These are phyloP conservation scores for Phaeotremella fagi DNA, from an alignment of 768 basidiomycete species.

Conservation along the genomic window DNA sequence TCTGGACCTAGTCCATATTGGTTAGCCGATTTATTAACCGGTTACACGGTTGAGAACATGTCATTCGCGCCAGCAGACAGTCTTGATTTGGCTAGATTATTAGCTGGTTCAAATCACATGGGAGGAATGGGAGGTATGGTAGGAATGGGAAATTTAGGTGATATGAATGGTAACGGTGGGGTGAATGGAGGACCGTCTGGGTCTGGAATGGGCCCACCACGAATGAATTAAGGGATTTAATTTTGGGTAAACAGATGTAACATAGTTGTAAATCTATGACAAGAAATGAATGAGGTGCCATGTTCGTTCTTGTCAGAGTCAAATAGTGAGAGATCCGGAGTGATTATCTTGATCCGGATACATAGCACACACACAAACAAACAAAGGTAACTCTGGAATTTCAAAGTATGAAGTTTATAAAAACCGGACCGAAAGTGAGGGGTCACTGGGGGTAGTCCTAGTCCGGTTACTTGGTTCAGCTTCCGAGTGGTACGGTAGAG, in stretches of 20 bases:
- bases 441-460: no score
- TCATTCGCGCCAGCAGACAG: slow-evolving; percentile 33
- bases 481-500: not conserved
- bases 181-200: not conserved
- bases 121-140: not conserved
- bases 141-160: not conserved
- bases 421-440: no score
- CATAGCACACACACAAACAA: no score
- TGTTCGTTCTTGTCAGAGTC: no score
- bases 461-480: not conserved
- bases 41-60: slow-evolving; percentile 41
- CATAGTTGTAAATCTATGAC: no score
- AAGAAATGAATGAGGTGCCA: no score
- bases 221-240: not conserved
- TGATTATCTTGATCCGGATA: no score
- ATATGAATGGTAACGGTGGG: not conserved
- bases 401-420: no score
- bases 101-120: slow-evolving; percentile 2
- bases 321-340: no score
- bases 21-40: slow-evolving; percentile 37
- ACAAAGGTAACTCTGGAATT: no score
- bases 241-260: no score
- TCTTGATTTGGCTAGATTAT: slow-evolving; percentile 28
- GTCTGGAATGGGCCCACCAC: not conserved
- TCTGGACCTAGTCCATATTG: slow-evolving; percentile 35